These are phyloP conservation scores for Kandelia obovata DNA, from an alignment of 345 rosid genomes.

Conservation along the genomic window DNA sequence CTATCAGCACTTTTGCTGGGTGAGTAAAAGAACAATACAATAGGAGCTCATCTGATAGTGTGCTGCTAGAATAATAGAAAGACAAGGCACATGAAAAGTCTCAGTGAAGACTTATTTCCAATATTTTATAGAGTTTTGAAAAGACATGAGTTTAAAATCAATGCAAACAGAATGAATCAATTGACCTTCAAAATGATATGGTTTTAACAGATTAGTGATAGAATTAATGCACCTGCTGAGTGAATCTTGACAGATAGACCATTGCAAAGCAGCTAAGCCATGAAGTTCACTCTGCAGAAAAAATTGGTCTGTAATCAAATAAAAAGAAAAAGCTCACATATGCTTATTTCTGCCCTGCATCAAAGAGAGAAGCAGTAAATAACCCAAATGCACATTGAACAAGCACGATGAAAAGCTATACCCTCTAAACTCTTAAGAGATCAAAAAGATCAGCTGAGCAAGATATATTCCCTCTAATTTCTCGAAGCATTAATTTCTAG, in stretches of 20 bases:
- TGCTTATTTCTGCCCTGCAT: background rate
- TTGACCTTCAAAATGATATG: background rate
- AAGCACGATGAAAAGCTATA: no score
- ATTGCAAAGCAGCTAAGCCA: constrained; percentile 90
- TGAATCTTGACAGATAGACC: constrained; percentile 94
- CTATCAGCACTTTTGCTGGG: no score
- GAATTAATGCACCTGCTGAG: constrained; percentile 45
- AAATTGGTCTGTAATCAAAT: background rate
- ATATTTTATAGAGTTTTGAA: background rate
- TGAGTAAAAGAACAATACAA: no score
- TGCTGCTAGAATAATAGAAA: no score
- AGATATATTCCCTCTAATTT: no score
- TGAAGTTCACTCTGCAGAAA: constrained; percentile 77
- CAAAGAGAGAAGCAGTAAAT: background rate
- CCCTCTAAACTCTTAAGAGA: no score
- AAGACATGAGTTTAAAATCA: background rate
- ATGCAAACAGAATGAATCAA: background rate
- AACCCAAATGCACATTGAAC: no score
- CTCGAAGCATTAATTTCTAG: no score
- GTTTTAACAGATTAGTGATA: background rate
- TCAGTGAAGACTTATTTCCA: no score
- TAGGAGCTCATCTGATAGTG: no score
- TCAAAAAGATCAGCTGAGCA: no score
- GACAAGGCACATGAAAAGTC: no score
- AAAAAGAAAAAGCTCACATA: background rate